phyloP scores from a whole-genome alignment of 225 moss, liverwort and hornwort species.

The Bryum argenteum region DNA sequence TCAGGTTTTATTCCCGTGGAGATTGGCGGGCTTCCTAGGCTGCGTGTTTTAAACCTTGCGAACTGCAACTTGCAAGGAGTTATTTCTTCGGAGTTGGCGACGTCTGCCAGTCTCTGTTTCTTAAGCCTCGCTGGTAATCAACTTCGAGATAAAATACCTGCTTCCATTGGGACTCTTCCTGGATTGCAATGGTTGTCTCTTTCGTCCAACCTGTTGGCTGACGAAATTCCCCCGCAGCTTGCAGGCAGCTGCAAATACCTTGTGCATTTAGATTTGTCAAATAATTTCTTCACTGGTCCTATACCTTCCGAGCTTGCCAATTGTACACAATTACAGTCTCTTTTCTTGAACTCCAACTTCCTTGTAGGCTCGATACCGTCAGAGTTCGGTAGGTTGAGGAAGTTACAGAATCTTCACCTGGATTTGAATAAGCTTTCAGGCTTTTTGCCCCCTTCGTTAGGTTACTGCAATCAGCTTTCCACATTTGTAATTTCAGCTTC shows the following conservation, averaged over 20 bases:
- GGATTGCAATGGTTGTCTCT: slow-evolving; percentile 62
- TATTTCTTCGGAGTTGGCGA: slow-evolving; percentile 58
- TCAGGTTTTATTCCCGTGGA: slow-evolving; percentile 55
- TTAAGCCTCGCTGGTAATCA: slow-evolving; percentile 59
- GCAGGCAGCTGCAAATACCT: slow-evolving; percentile 46
- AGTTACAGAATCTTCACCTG: slow-evolving; percentile 61
- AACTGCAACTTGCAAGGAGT: slow-evolving; percentile 57
- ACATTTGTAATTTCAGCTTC: slow-evolving; percentile 61
- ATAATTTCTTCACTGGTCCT: slow-evolving; percentile 64
- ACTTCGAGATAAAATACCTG: slow-evolving; percentile 61
- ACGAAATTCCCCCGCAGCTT: slow-evolving; percentile 64
- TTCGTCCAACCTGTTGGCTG: slow-evolving; percentile 64
- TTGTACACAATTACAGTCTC: slow-evolving; percentile 51
- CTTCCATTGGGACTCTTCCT: slow-evolving; percentile 43
- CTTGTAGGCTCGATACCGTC: slow-evolving; percentile 64
- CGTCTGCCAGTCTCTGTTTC: slow-evolving; percentile 44
- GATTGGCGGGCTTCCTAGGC: slow-evolving; percentile 49
- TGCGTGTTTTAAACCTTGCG: slow-evolving; percentile 61
- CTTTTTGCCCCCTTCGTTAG: slow-evolving; percentile 56
- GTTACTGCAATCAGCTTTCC: slow-evolving; percentile 62
- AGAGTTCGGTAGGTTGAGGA: slow-evolving; percentile 60
- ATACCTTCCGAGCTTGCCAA: slow-evolving; percentile 59
- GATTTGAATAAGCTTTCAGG: slow-evolving; percentile 75
- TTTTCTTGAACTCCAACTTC: slow-evolving; percentile 66
- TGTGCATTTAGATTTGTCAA: slow-evolving; percentile 58